phyloP scores from a whole-genome alignment of 306 rosid species.

The Begonia peltatifolia region DNA sequence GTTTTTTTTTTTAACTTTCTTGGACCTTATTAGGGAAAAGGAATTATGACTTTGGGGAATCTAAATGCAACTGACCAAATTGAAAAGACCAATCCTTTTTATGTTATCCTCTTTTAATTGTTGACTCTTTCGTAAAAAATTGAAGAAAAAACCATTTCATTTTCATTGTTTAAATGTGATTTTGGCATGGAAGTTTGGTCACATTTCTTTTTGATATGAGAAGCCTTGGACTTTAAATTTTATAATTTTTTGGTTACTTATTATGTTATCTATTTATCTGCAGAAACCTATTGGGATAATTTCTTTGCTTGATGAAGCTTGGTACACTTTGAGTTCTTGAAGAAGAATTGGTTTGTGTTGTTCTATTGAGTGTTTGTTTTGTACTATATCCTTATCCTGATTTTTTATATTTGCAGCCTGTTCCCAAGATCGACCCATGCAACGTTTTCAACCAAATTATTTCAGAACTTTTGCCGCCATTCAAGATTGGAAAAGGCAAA shows the following conservation, averaged over 20 bases:
- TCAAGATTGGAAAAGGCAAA: constrained; percentile 73
- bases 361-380: constrained; percentile 10
- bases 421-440: constrained; percentile 90
- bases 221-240: neutral
- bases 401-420: constrained; percentile 60
- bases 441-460: constrained; percentile 86
- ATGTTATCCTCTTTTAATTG: no score
- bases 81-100: no score
- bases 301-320: constrained; percentile 94
- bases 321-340: constrained; percentile 56
- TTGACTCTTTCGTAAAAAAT: no score
- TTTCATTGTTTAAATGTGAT: no score
- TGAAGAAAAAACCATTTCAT: no score
- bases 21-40: no score
- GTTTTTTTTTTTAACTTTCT: no score
- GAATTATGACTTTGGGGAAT: no score
- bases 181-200: neutral
- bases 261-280: constrained; percentile 22
- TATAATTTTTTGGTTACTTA: constrained; percentile 2
- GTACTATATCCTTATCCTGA: constrained; percentile 29
- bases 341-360: constrained; percentile 31
- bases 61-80: no score
- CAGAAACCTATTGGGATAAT: constrained; percentile 94
- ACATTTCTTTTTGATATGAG: neutral
- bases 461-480: constrained; percentile 62